Conservation (phyloP, 805 yeast species). For the Nakazawaea pomicola region DNA sequence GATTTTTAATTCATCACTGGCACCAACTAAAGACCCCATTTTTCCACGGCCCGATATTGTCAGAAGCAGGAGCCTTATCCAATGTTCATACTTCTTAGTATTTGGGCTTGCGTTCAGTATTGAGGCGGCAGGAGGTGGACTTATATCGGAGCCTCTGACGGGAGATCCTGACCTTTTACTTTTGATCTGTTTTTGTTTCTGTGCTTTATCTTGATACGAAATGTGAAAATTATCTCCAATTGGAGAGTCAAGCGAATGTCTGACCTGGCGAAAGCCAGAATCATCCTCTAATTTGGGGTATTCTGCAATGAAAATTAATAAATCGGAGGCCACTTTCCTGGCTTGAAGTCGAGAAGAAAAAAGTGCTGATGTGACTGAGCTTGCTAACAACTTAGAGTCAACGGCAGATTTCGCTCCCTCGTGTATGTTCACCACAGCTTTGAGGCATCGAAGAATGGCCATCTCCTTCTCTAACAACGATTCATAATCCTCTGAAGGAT, state of each 20-base stretch:
- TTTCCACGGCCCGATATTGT: constrained; percentile 66
- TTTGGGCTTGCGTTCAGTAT: constrained; percentile 20
- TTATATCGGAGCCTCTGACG: not conserved
- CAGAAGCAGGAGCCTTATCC: constrained; percentile 27
- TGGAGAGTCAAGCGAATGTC: constrained; percentile 21
- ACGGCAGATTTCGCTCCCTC: constrained; percentile 66
- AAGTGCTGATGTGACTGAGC: constrained; percentile 73
- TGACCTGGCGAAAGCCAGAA: constrained; percentile 15
- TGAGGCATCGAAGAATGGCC: constrained; percentile 73
- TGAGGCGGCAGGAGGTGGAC: not conserved
- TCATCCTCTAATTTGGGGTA: constrained; percentile 4
- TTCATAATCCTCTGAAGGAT: constrained; percentile 26
- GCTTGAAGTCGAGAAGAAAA: constrained; percentile 77
- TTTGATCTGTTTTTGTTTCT: constrained; percentile 1
- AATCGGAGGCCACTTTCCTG: constrained; percentile 78
- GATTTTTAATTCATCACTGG: constrained; percentile 71
- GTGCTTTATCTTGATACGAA: constrained; percentile 19
- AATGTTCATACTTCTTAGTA: constrained; percentile 26
- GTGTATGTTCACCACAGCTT: constrained; percentile 67
- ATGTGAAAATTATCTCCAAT: constrained; percentile 30
- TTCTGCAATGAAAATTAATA: constrained; percentile 44
- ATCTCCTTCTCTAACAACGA: constrained; percentile 59
- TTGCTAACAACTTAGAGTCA: constrained; percentile 49
- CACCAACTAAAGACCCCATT: constrained; percentile 89
- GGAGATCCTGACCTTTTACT: constrained; percentile 7